These are phyloP conservation scores for Croton laevigatus DNA, from an alignment of 441 rosid genomes.

Conservation along the genomic window DNA sequence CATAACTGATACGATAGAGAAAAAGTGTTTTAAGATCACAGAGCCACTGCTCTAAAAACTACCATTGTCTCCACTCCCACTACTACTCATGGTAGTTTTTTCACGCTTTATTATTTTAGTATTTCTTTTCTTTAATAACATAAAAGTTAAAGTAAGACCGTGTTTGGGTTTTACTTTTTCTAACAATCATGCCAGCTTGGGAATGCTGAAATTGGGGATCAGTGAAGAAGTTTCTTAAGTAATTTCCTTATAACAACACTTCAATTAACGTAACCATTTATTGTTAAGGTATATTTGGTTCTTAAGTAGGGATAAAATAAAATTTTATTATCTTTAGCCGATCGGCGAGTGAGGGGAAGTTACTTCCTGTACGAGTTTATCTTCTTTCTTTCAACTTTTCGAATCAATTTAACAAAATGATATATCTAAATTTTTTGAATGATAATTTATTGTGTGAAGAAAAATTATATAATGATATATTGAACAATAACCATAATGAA, in stretches of 20 bases:
- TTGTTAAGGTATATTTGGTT: no score
- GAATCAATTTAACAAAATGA: no score
- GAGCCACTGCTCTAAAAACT: slow-evolving; percentile 15
- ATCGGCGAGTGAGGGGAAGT: no score
- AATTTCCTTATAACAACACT: neutral
- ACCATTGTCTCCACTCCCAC: slow-evolving; percentile 5
- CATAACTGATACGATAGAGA: neutral
- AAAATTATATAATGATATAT: no score
- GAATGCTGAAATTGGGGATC: neutral
- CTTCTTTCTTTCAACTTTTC: no score
- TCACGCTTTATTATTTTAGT: neutral
- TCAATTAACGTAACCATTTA: no score
- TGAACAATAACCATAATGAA: no score
- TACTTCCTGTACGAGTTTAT: no score
- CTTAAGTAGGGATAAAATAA: no score
- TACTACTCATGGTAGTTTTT: slow-evolving; percentile 8
- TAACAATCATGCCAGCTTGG: neutral
- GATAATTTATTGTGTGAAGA: no score
- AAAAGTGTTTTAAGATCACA: neutral
- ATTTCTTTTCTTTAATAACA: neutral
- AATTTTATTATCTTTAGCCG: no score
- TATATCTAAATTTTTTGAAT: no score
- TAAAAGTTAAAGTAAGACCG: slow-evolving; percentile 1
- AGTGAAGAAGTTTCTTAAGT: neutral
- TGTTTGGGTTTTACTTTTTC: slow-evolving; percentile 1